phyloP scores from a whole-genome alignment of 352 stramenopile genomes.

The Pythium utonaiense region DNA sequence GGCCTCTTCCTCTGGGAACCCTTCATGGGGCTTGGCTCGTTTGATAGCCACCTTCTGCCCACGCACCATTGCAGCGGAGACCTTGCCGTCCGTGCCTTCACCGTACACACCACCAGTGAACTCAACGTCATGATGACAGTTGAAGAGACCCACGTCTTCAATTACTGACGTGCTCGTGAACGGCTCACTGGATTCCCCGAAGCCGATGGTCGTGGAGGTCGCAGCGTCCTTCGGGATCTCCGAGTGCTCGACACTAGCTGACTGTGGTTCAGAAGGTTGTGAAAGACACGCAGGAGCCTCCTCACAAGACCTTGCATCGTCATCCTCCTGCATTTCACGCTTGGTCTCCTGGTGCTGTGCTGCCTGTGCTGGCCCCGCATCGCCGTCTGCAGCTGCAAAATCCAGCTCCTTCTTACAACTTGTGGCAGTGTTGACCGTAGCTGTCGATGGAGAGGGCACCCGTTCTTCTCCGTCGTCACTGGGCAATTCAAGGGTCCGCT shows the following conservation, averaged over 20 bases:
- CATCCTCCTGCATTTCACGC: neutral
- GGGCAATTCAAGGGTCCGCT: constrained; percentile 9
- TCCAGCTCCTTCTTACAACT: constrained; percentile 25
- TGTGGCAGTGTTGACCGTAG: neutral
- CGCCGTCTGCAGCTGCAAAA: constrained; percentile 10
- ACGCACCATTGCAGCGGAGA: constrained; percentile 67
- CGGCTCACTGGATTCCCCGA: constrained; percentile 8
- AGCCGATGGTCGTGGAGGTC: constrained; percentile 6
- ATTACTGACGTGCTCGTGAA: constrained; percentile 80
- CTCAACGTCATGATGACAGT: constrained; percentile 76
- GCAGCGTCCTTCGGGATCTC: neutral
- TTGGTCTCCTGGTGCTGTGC: neutral
- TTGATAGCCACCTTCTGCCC: constrained; percentile 84
- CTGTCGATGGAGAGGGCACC: neutral
- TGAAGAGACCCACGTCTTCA: constrained; percentile 81
- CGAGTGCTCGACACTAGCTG: neutral
- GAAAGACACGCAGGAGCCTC: neutral
- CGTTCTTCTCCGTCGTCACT: neutral
- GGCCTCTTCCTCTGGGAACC: constrained; percentile 69
- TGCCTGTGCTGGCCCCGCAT: neutral
- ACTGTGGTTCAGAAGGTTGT: neutral
- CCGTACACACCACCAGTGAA: constrained; percentile 80
- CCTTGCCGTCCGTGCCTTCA: constrained; percentile 82
- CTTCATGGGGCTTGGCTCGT: constrained; percentile 71
- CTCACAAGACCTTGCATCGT: neutral